Base-by-base conservation (phyloP, 2,329 filamentous ascomycete genomes). In the Berkeleyomyces rouxiae region DNA sequence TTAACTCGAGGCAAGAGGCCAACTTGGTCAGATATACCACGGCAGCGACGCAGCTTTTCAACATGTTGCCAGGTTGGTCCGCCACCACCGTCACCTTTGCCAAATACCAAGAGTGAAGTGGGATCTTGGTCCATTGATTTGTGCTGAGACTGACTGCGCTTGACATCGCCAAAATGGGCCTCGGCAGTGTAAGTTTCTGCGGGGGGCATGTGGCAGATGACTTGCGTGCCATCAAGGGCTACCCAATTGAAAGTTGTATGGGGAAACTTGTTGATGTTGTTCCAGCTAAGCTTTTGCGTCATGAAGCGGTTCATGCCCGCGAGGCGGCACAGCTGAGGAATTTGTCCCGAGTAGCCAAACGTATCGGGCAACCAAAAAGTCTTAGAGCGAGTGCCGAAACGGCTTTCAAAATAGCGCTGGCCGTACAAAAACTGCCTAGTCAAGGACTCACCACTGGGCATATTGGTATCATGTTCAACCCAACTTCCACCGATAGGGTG, bases 211-310 rank as follows among this genome's bases (percentile, higher is more conserved):
- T 99, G 93, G 73, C 92, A 97, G 66, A 99, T 83, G 67, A 99
- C 93, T 71, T 97, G 93, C 70, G 88, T 95, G 64, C 93, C 92
- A 72, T 99, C 93, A 11, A 96, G 82, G 10, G 90, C 84, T 40
- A 99, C 91, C 93, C 93, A 99, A 74, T 96, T 96, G 79, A 99
- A 99, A 0, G 93, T 97, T 4, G 93, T 97, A 71, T 97, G 93
- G 0, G 93, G 93, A 75, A 97, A 99, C 70, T 88, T 95, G 76
- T 97, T 97, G 80, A 97, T 97, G 72, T 97, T 97, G 77, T 97
- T 97, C 93, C 93, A 99, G 77, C 92, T 97, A 65, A 99, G 79
- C 76, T 99, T 99, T 74, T 99, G 93, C 0, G 93, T 99, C 70
- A 99, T 87, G 78, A 99, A 99, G 42, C 92, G 84, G 64, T 83